A percentile compares a stretch with the other conserved stretches of the same genome.
Conservation (phyloP, 768 basidiomycete species). For the Steccherinum ochraceum region DNA sequence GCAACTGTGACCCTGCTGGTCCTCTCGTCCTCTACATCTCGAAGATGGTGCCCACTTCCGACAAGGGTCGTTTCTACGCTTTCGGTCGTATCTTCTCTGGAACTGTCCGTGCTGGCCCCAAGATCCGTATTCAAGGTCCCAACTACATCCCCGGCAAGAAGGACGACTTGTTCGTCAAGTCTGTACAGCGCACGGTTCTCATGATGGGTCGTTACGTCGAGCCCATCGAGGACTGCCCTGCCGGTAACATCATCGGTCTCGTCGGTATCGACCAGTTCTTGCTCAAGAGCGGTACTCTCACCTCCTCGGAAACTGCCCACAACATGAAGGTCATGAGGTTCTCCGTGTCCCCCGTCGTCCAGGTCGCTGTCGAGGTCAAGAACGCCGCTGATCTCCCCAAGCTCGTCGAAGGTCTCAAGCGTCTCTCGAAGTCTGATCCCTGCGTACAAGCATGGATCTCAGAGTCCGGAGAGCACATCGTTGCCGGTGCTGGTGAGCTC, state of each 20-base stretch:
- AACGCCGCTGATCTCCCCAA: constrained; percentile 98
- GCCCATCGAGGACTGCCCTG: constrained; percentile 98
- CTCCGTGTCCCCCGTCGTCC: constrained; percentile 99
- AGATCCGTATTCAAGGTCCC: constrained; percentile 98
- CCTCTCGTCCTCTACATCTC: constrained; percentile 98
- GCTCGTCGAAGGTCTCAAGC: constrained; percentile 99
- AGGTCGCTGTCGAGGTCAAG: constrained; percentile 99
- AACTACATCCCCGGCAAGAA: constrained; percentile 99
- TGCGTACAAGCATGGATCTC: constrained; percentile 95
- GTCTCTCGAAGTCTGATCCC: constrained; percentile 98
- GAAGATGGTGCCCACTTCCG: constrained; percentile 99
- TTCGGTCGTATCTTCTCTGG: constrained; percentile 99
- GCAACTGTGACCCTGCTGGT: constrained; percentile 94
- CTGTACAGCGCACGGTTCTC: constrained; percentile 96
- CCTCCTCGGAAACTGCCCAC: constrained; percentile 96
- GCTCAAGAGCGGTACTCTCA: constrained; percentile 98
- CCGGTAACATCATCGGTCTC: constrained; percentile 98
- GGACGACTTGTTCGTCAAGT: constrained; percentile 96
- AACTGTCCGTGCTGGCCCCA: constrained; percentile 94
- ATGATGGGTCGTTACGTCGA: constrained; percentile 99
- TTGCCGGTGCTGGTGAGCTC: constrained; percentile 98
- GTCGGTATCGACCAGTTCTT: constrained; percentile 99
- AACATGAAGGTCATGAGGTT: constrained; percentile 99
- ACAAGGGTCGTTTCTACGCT: constrained; percentile 99
- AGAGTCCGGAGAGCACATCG: constrained; percentile 95